Base-by-base conservation (phyloP, 495 filamentous ascomycete species). In the Neurospora sp. region DNA sequence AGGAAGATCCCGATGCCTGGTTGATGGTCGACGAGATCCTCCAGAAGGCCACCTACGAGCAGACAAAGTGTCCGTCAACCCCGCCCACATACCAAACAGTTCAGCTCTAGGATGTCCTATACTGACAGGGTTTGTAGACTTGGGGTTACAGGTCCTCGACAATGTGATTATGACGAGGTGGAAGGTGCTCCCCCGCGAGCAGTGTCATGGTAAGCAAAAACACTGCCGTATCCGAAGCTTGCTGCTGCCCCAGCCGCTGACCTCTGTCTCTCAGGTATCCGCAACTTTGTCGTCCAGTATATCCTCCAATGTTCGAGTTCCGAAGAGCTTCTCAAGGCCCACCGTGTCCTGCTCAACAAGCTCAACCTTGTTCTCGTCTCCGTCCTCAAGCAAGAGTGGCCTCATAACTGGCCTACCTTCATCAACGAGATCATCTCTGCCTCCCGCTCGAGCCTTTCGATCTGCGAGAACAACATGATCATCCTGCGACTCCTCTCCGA, bases 401-500 rank as follows among this genome's bases (percentile, higher is more conserved):
- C 96, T n/a, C 95, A 98, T 81, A 96, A 98, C 85, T 99, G 96
- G 96, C 96, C 96, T 10, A 97, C 93, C 9, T 99, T 99, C 82
- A 98, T 98, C 88, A 98, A 97, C 83, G 96, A 99, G 87, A 98
- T 99, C 80, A 94, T 98, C 77, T 91, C 93, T 12, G 96, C 95
- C 38, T 98, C 94, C 80, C 94, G 94, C 77, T 93, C 92, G 72
- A 97, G 92, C 82, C 87, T 98, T 39, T 94, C 96, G 3, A 95
- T 98, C 77, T 99, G 96, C 85, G 96, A 99, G 84, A 99, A 99
- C 85, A 99, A 99, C 84, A 99, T 99, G 96, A 93, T 91, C 54
- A 98, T 99, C 73, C 90, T 99, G 46, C 91, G 96, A 69, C 85
- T 99, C 75, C 87, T 99, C 44, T 98, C 96, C 11, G 96, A 99